Conservation (phyloP, 202 grass and related monocot species). For the Schoenoplectus tabernaemontani region DNA sequence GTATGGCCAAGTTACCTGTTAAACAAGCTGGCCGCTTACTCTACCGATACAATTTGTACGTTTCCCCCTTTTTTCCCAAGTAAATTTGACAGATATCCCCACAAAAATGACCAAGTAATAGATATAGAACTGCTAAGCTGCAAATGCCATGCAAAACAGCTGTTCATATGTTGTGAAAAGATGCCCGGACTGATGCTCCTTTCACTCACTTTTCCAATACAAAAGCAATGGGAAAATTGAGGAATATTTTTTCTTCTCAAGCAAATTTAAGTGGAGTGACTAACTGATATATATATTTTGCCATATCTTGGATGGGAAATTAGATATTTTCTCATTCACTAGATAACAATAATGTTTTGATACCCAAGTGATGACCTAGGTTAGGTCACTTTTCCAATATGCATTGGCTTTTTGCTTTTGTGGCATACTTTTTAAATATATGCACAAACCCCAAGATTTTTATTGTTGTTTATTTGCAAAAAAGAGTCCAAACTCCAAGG, state of each 20-base stretch:
- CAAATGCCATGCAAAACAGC: neutral
- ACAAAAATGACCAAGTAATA: neutral
- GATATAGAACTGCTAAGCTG: neutral
- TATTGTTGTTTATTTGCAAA: neutral
- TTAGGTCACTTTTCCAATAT: neutral
- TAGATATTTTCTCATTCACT: neutral
- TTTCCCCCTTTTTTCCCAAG: neutral
- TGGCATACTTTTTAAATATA: neutral
- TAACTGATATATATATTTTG: neutral
- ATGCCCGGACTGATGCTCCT: neutral
- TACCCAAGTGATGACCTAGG: neutral
- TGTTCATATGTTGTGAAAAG: neutral
- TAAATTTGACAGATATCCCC: neutral
- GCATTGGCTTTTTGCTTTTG: neutral
- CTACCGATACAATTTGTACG: slow-evolving; percentile 94
- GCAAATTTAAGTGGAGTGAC: neutral
- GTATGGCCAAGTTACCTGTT: slow-evolving; percentile 89
- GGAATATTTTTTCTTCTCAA: neutral
- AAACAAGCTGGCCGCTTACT: slow-evolving; percentile 70
- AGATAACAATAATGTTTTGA: neutral
- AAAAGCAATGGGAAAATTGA: neutral
- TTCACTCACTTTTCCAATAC: neutral
- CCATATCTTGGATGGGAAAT: neutral
- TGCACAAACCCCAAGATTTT: neutral
- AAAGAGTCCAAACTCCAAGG: neutral